Evolutionary conservation across 202 grass and related monocot genomes (phyloP).

Genomic region (Digitaria exilis): DNA sequence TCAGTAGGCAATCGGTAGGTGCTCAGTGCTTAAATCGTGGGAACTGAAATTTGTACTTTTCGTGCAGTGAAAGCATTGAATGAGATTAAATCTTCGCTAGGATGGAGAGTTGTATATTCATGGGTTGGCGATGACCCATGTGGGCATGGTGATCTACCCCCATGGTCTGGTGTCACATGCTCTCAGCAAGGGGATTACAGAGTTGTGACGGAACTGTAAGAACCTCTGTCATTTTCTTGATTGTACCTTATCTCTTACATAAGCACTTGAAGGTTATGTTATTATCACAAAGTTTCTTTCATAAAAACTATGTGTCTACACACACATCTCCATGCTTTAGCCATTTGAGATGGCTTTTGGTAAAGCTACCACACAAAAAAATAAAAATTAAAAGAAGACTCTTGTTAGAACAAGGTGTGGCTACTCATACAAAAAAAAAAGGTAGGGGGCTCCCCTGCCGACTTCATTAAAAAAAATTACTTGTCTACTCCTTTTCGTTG

Average conservation of each 20-base stretch:
- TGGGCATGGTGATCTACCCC: conserved; percentile 81
- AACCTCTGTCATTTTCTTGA: conserved; percentile 26
- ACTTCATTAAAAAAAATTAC: too few species aligned
- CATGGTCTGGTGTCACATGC: conserved; percentile 97
- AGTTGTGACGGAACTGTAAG: conserved; percentile 97
- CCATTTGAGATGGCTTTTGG: background rate
- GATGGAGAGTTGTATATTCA: conserved; percentile 96
- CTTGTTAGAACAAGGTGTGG: background rate
- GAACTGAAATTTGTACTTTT: conserved; percentile 30
- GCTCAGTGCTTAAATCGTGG: background rate
- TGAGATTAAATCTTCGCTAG: conserved; percentile 90
- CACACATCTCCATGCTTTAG: background rate
- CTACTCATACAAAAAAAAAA: too few species aligned
- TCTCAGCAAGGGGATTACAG: conserved; percentile 94
- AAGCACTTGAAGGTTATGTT: background rate
- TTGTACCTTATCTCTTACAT: conserved; percentile 16
- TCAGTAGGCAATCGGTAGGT: background rate
- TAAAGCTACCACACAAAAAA: conserved; percentile 4
- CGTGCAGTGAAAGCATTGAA: conserved; percentile 94
- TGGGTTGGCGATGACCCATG: conserved; percentile 98
- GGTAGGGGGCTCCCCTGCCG: too few species aligned
- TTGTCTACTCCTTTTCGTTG: background rate
- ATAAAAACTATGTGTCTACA: background rate
- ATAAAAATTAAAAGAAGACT: background rate
- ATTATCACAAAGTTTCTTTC: background rate